phyloP scores from a whole-genome alignment of 169 alveolate species.

The Plasmodium relictum region DNA sequence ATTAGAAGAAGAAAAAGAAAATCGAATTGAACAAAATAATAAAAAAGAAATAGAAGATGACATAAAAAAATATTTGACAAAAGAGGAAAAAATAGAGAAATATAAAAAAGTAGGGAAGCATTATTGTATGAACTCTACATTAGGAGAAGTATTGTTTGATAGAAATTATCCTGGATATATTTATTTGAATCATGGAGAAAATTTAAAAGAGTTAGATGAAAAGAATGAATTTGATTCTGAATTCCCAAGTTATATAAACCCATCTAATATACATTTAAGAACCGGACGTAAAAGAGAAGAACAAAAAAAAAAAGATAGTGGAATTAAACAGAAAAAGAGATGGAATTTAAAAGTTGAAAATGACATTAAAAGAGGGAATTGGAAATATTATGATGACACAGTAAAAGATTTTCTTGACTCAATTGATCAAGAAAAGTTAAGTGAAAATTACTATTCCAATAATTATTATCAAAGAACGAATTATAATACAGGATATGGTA shows the following conservation, averaged over 20 bases:
- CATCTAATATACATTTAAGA: conserved; percentile 82
- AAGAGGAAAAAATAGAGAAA: conserved; percentile 44
- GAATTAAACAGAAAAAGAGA: conserved; percentile 81
- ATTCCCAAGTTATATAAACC: conserved; percentile 84
- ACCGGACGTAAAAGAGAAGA: conserved; percentile 86
- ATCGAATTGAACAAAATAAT: not conserved
- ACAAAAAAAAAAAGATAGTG: conserved; percentile 82
- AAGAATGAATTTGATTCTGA: conserved; percentile 62
- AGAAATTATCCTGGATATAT: conserved; percentile 73
- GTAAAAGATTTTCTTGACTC: conserved; percentile 74
- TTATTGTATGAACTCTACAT: conserved; percentile 39
- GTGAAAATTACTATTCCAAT: conserved; percentile 68
- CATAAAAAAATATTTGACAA: conserved; percentile 3
- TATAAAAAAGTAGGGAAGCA: conserved; percentile 72
- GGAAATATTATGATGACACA: conserved; percentile 79
- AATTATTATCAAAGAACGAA: conserved; percentile 80
- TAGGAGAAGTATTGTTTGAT: conserved; percentile 63
- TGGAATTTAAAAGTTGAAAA: conserved; percentile 81
- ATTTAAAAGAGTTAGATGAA: conserved; percentile 55
- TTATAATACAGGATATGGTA: conserved; percentile 86
- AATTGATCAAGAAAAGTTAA: conserved; percentile 78
- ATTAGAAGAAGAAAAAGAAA: not conserved
- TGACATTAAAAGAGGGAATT: conserved; percentile 88
- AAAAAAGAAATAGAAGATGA: not conserved
- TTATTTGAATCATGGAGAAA: conserved; percentile 70